Base-by-base conservation (phyloP, 257 asterid genomes). In the Datura wrightii region DNA sequence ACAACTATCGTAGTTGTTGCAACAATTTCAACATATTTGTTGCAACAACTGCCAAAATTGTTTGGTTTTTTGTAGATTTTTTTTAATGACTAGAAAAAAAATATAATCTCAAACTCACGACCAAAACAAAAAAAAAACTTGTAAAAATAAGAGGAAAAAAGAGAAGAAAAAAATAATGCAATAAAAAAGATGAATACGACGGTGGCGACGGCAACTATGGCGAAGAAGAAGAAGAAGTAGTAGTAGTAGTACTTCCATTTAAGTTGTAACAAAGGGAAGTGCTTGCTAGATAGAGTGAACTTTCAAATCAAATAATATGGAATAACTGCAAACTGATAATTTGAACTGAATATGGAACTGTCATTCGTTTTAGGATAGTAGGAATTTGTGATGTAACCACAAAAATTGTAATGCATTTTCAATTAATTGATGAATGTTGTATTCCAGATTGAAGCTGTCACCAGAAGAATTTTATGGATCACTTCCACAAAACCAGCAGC, bases 391-490 rank as follows among this genome's bases (percentile, higher is more conserved):
- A 6, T 59, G 80, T 74, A 74, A 48, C 59, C 10, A 67, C 84
- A 39, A 24, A 42, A 48, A 46, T 37, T 62, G 36, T 60, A 67
- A 63, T 15, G 70, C 81, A 76, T 80, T 55, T 63, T 56, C 15
- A 54, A 44, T n/a, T 86, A 39, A 85, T 10, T 56, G 44, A 69
- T 85, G 86, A 83, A 79, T 56, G 83, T 72, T 69, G 18, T 65
- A 54, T 87, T 71, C 83, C 83, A 96, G 99, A 94, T 96, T 86
- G 98, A 94, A 90, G 99, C 98, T 44, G 95, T 96, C 83, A 91
- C 98, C 8, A 92, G 97, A 91, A 93, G 98, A 90, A 96, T 96
- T 83, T 89, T 96, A 85, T 90, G 94, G 93, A 94, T 94, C 86
- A 86, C 82, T 84, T 89, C 95, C 66, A 81, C 87, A 4, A 92